Conservation (phyloP, 2,329 filamentous ascomycete species). For the Sporothrix curviconia region DNA sequence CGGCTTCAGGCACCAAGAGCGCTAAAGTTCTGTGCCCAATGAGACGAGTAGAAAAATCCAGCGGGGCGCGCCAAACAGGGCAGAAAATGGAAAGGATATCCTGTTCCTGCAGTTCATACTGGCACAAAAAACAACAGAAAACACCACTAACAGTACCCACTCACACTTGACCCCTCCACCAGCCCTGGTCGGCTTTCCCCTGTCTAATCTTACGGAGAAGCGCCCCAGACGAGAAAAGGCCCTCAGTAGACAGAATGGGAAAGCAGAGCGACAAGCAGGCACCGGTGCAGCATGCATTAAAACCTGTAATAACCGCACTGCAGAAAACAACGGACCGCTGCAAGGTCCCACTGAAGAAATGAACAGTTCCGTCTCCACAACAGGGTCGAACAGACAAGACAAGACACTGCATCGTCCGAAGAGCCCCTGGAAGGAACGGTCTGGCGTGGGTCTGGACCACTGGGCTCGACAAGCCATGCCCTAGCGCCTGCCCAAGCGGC, state of each 20-base stretch:
- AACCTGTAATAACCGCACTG: background rate
- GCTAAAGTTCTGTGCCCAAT: background rate
- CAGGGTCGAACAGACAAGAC: background rate
- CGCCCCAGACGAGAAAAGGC: background rate
- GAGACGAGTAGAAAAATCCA: background rate
- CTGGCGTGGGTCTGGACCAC: no score
- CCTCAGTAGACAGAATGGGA: no score
- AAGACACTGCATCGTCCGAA: slow-evolving; percentile 5
- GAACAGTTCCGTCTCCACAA: background rate
- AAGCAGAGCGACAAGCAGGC: background rate
- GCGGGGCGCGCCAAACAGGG: background rate
- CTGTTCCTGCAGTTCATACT: background rate
- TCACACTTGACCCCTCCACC: background rate
- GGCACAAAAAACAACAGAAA: background rate
- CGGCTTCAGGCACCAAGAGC: background rate
- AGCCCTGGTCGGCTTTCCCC: background rate
- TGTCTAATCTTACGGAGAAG: background rate
- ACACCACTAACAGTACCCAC: background rate
- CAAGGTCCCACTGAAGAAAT: slow-evolving; percentile 8
- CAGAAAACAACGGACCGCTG: background rate
- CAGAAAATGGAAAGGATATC: background rate
- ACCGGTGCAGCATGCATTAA: background rate
- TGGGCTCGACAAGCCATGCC: no score
- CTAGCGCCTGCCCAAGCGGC: background rate
- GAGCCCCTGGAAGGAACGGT: background rate